phyloP scores from a whole-genome alignment of 2,329 filamentous ascomycete genomes.

The Diaporthe destruens region DNA sequence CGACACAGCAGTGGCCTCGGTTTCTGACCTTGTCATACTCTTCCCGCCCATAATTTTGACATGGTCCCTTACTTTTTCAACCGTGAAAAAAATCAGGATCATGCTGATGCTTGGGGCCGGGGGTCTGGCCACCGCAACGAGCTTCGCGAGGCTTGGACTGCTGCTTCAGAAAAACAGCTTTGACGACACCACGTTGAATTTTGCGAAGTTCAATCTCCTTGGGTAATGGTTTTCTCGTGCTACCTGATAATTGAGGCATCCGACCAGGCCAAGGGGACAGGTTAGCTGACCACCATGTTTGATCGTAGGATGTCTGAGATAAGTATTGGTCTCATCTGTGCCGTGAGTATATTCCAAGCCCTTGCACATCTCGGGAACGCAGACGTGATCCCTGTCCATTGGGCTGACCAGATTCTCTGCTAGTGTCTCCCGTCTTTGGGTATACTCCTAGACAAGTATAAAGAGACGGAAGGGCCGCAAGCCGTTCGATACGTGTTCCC shows the following conservation, averaged over 20 bases:
- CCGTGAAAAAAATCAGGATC: constrained; percentile 11
- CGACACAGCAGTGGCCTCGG: constrained; percentile 11
- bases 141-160: constrained; percentile 10
- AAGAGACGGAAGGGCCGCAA: background rate
- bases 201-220: constrained; percentile 13
- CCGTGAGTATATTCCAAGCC: background rate
- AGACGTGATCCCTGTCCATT: too few relatives aligned
- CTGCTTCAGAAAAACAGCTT: constrained; percentile 5
- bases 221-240: background rate
- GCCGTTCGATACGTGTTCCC: constrained; percentile 13
- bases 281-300: background rate
- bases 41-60: constrained; percentile 16
- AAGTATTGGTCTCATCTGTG: constrained; percentile 17
- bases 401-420: too few relatives aligned
- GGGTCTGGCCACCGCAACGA: constrained; percentile 4
- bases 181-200: background rate
- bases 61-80: constrained; percentile 4
- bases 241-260: rapidly evolving
- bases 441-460: constrained; percentile 9
- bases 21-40: constrained; percentile 15
- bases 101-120: constrained; percentile 15
- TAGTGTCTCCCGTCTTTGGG: background rate
- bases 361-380: too few relatives aligned
- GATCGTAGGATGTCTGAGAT: background rate
- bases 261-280: background rate